Evolutionary conservation across 176 grass and related monocot genomes (phyloP).

Genomic region (Aegilops sharonensis): DNA sequence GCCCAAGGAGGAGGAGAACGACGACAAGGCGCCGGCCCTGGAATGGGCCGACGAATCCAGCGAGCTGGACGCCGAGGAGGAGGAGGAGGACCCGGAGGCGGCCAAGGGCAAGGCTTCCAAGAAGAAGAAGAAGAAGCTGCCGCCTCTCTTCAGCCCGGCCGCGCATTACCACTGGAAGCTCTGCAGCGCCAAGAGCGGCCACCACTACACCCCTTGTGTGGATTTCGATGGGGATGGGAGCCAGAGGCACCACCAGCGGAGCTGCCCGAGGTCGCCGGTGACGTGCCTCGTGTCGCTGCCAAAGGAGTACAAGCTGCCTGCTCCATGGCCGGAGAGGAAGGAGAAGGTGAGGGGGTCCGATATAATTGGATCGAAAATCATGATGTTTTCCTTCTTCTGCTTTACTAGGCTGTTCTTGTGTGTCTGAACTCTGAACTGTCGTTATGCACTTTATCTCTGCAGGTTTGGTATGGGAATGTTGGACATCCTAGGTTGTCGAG

Average conservation of each 20-base stretch:
- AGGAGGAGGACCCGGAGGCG: conserved; percentile 28
- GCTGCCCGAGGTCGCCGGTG: conserved; percentile 66
- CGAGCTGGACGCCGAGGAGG: conserved; percentile 35
- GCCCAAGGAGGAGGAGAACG: conserved; percentile 31
- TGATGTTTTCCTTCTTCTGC: conserved; percentile 3
- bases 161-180: conserved; percentile 84
- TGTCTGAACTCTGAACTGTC: conserved; percentile 18
- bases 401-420: neutral
- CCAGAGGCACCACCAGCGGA: conserved; percentile 75
- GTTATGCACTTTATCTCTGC: conserved; percentile 20
- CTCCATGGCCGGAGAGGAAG: conserved; percentile 78
- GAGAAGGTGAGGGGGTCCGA: conserved; percentile 44
- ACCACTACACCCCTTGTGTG: conserved; percentile 73
- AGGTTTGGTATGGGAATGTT: conserved; percentile 84
- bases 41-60: conserved; percentile 38
- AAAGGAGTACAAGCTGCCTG: conserved; percentile 66
- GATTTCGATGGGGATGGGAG: conserved; percentile 81
- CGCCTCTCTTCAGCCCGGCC: conserved; percentile 63
- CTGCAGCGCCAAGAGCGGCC: conserved; percentile 64
- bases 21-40: conserved; percentile 34
- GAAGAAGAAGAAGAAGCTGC: conserved; percentile 68
- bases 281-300: conserved; percentile 81
- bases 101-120: conserved; percentile 43
- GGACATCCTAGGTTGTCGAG: conserved; percentile 71
- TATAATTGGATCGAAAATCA: conserved; percentile 4